Base-by-base conservation (phyloP, 306 rosid genomes). In the Geum urbanum region DNA sequence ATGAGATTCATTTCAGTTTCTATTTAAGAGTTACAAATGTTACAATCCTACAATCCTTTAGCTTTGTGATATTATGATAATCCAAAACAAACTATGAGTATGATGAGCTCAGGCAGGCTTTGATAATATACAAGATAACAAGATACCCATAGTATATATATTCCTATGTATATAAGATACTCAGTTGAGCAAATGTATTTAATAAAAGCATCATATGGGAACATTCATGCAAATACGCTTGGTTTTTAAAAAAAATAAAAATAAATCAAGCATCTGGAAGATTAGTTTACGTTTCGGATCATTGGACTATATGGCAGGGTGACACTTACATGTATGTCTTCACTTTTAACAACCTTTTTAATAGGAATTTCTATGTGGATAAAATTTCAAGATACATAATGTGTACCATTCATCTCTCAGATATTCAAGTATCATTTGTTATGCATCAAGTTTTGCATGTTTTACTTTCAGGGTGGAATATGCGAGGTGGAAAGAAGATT, bases 401-500 rank as follows among this genome's bases (percentile, higher is more conserved):
- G 19, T 54, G 40, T 45, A 7, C 11, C 54, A 47, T 45, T 71
- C 37, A 24, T 32, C 45, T 27, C 22, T 54, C 22, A 32, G 5
- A 15, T 22, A 4, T 27, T 46, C 19, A 4, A 9, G 55, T 22
- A 39, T 66, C 6, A 58, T 27, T 68, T 62, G 8, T 43, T 53
- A 49, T 50, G 71, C 65, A 72, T 72, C 13, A 13, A 24, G 20
- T 37, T n/a, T 53, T 58, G 19, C 59, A 46, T 52, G 54, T 75
- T 49, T 57, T 57, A 58, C 44, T 27, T 63, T 84, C 86, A 95
- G 99, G 86, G 60, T 72, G 61, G 84, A 89, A 80, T 95, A 95
- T 87, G 91, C 86, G 66, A 75, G 81, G 65, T 86, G 84, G 84
- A 95, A 95, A 78, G 92, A 91, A 84, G 96, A 89, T 57, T 95